phyloP scores from a whole-genome alignment of 1,284 basidiomycete genomes.

The Ustilago xerochloae region DNA sequence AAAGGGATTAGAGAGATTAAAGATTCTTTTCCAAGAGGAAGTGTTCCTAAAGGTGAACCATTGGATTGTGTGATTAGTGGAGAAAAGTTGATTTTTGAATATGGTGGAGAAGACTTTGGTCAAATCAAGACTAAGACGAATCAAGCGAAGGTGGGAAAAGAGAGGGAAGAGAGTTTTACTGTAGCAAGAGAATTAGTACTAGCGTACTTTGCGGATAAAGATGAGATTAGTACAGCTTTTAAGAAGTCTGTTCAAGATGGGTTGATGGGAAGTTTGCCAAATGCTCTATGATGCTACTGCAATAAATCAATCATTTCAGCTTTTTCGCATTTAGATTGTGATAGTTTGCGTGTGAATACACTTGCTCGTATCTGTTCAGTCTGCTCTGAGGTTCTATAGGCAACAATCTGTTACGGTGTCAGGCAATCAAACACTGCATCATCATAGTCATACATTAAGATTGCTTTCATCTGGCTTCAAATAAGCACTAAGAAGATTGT shows the following conservation, averaged over 20 bases:
- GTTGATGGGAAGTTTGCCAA: no score
- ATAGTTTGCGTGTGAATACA: no score
- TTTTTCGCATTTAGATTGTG: no score
- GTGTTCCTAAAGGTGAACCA: constrained; percentile 70
- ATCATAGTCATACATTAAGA: no score
- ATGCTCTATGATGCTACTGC: no score
- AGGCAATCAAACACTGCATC: no score
- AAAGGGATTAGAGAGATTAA: constrained; percentile 69
- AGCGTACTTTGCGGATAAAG: constrained; percentile 62
- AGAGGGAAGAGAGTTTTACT: constrained; percentile 25
- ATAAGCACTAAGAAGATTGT: not conserved
- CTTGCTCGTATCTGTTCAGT: no score
- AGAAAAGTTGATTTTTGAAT: constrained; percentile 41
- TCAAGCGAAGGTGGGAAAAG: not conserved
- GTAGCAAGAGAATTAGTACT: constrained; percentile 57
- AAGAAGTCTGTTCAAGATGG: constrained; percentile 39
- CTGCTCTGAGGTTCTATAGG: no score
- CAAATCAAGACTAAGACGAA: constrained; percentile 7
- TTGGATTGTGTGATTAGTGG: constrained; percentile 67
- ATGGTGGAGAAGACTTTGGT: constrained; percentile 50
- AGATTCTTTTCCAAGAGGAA: constrained; percentile 70
- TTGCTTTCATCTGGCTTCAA: no score
- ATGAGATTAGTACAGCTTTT: constrained; percentile 51
- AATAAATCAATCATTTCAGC: no score
- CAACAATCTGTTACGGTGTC: no score